A percentile compares a stretch with the other conserved stretches of the same genome.
Evolutionary conservation across 768 basidiomycete species (phyloP).

Genomic region (Suillus bovinus): DNA sequence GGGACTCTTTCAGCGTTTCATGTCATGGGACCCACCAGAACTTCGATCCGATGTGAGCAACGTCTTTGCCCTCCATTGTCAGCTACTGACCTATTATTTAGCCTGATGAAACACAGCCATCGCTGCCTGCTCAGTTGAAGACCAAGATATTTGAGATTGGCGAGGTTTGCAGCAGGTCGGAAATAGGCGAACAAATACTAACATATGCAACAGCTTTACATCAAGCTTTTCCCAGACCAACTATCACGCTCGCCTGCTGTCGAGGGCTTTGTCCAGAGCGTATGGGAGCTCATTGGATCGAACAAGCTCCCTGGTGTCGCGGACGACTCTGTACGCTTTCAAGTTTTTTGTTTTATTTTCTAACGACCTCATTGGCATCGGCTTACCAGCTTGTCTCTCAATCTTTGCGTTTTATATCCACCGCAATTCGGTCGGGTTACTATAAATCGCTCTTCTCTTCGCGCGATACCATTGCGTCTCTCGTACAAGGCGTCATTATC

Average conservation of each 20-base stretch:
- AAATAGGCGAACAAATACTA: slow-evolving; percentile 1
- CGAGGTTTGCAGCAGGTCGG: slow-evolving; percentile 52
- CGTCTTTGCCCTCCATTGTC: slow-evolving; percentile 2
- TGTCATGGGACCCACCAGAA: slow-evolving; percentile 75
- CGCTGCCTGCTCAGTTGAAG: slow-evolving; percentile 87
- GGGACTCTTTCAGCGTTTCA: slow-evolving; percentile 79
- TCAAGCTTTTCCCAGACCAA: slow-evolving; percentile 82
- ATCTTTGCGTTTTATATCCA: slow-evolving; percentile 87
- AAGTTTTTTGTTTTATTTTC: background rate
- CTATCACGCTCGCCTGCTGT: slow-evolving; percentile 63
- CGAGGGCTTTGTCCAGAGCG: slow-evolving; percentile 74
- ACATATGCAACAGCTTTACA: slow-evolving; percentile 55
- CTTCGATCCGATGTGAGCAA: slow-evolving; percentile 62
- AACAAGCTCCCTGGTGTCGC: slow-evolving; percentile 69
- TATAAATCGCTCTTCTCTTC: slow-evolving; percentile 82
- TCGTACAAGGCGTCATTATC: slow-evolving; percentile 88
- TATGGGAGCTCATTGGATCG: slow-evolving; percentile 82
- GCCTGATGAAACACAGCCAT: slow-evolving; percentile 82
- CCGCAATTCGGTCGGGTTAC: slow-evolving; percentile 85
- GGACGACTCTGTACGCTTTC: slow-evolving; percentile 64
- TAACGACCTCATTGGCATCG: background rate
- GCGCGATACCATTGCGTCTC: slow-evolving; percentile 74
- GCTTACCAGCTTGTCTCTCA: slow-evolving; percentile 76
- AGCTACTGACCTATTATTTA: slow-evolving; percentile 29
- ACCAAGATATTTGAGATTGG: slow-evolving; percentile 88